phyloP scores from a whole-genome alignment of 108 stramenopile genomes.

The Asterionellopsis glacialis region DNA sequence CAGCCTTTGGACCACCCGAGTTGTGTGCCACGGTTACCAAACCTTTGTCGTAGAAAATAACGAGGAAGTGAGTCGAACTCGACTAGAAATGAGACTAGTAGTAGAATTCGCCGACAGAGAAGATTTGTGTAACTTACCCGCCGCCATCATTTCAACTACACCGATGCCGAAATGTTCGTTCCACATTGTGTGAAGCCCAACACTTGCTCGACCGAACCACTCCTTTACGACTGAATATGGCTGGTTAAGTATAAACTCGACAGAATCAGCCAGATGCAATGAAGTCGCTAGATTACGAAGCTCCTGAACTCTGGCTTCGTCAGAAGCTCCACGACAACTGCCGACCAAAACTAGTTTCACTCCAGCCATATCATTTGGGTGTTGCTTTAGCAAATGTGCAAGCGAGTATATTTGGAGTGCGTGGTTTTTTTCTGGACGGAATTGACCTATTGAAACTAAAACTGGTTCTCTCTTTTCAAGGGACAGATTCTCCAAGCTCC shows the following conservation, averaged over 20 bases:
- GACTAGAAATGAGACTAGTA: too few species aligned
- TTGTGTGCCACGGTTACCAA: constrained; percentile 91
- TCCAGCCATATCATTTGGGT: constrained; percentile 22
- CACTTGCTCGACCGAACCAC: constrained; percentile 60
- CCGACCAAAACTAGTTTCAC: constrained; percentile 87
- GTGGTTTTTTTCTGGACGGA: constrained; percentile 99
- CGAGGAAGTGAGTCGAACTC: too few species aligned
- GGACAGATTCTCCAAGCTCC: constrained; percentile 28
- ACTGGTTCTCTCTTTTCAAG: constrained; percentile 35
- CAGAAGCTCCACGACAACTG: constrained; percentile 85
- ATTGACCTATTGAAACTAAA: constrained; percentile 94
- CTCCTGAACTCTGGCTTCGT: constrained; percentile 61
- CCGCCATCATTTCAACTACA: constrained; percentile 98
- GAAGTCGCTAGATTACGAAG: constrained; percentile 48
- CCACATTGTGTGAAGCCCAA: constrained; percentile 99
- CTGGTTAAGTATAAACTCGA: constrained; percentile 88
- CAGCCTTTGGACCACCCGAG: constrained; percentile 92
- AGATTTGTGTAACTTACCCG: constrained; percentile 45
- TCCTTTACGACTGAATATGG: constrained; percentile 79
- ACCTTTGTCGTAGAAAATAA: too few species aligned
- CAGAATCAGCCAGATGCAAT: constrained; percentile 52
- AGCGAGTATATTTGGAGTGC: constrained; percentile 73
- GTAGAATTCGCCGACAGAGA: too few species aligned
- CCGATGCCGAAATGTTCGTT: constrained; percentile 99
- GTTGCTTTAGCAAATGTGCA: constrained; percentile 34